A percentile compares a stretch with the other conserved stretches of the same genome.
Evolutionary conservation across 306 rosid genomes (phyloP).

Genomic region (Potentilla sterilis): DNA sequence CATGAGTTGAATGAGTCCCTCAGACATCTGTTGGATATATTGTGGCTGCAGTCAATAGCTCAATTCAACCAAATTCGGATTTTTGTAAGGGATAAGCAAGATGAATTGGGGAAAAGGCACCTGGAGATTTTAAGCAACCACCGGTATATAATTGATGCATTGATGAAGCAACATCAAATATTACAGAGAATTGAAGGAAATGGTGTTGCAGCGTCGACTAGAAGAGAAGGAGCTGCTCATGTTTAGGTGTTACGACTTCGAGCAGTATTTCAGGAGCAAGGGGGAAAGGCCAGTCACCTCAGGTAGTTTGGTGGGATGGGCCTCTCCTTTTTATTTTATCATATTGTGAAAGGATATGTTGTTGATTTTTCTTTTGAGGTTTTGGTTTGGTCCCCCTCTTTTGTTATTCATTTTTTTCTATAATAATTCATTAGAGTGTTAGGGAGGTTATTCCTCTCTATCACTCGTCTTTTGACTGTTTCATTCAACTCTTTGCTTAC

Average conservation of each 20-base stretch:
- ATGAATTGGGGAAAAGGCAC: neutral
- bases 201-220: neutral
- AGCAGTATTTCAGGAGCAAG: neutral
- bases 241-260: neutral
- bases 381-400: no score
- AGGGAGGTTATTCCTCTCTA: no score
- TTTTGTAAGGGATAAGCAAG: neutral
- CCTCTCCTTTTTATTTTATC: no score
- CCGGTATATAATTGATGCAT: neutral
- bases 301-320: no score
- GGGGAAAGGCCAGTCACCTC: no score
- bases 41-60: neutral
- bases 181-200: neutral
- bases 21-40: neutral
- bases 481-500: constrained; percentile 60
- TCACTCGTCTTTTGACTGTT: no score
- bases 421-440: no score
- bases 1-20: neutral
- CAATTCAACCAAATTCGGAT: neutral
- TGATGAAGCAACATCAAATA: neutral
- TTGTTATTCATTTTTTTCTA: no score
- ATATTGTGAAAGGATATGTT: no score
- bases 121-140: neutral
- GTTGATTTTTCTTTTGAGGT: no score
- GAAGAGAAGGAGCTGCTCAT: neutral